Base-by-base conservation (phyloP, 2,329 filamentous ascomycete genomes). In the Trichoderma afroharzianum region DNA sequence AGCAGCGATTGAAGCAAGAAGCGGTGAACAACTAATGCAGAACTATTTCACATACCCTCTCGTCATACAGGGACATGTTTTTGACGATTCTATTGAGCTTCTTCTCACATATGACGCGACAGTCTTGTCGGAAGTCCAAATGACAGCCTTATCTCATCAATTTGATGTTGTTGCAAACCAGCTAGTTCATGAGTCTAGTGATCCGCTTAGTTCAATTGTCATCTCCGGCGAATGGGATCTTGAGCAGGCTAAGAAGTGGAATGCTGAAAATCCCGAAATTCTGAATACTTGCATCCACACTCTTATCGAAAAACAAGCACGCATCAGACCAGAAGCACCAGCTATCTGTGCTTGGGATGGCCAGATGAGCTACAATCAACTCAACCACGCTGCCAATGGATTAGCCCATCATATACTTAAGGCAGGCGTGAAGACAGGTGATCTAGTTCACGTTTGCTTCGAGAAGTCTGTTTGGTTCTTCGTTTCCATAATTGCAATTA, bases 401-500 rank as follows among this genome's bases (percentile, higher is more conserved):
- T 21, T 66, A 8, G 36, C 68, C 30, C 59, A 69, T 39, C 32
- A 68, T 26, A 24, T 70, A 57, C 9, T 72, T 58, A 24, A 21
- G 11, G n/a, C 32, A 18, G 64, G 32, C 75, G 77, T 32, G 73
- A 82, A 30, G 39, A 63, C 4, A 72, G 74, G 4, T 77, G 59
- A 72, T 76, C 21, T 63, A 0, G 71, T 75, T 4, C 73, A 73
- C 3, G 36, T 74, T 3, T 75, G 66, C 61, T 74, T 74, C 3
- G 74, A 75, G 53, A 75, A 78, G 70, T 77, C 71, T 9, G 15
- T 63, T 28, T 75, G 73, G 74, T 72, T 74, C 18, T 43, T 74
- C 2, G 73, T 78, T 2, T 74, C 75, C 0, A 76, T 78, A 24
- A 43, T 79, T 3, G 78, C 70, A 14, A 72, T 79, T 26, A 72